Evolutionary conservation across 2,329 filamentous ascomycete species (phyloP).

Genomic region (Fusarium pseudonygamai): DNA sequence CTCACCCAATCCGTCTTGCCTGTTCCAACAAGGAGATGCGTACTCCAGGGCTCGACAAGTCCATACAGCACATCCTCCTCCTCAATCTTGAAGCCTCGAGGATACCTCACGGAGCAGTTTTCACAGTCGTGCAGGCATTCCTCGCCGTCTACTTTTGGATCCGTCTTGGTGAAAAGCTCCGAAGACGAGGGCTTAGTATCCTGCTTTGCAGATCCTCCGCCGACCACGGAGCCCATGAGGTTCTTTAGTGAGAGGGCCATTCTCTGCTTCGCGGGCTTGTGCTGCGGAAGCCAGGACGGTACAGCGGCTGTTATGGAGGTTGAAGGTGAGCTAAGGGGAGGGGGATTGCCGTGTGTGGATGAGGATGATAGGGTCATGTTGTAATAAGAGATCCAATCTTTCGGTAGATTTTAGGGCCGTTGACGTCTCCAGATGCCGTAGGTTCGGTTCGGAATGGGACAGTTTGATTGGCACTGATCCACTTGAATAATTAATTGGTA

Average conservation of each 20-base stretch:
- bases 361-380: slow-evolving; percentile 19
- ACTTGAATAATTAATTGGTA: slow-evolving; percentile 14
- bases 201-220: slow-evolving; percentile 21
- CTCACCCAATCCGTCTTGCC: slow-evolving; percentile 95
- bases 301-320: slow-evolving; percentile 26
- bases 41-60: slow-evolving; percentile 84
- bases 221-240: slow-evolving; percentile 46
- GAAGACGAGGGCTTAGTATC: slow-evolving; percentile 44
- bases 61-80: slow-evolving; percentile 84
- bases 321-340: neutral
- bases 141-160: slow-evolving; percentile 82
- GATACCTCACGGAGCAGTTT: slow-evolving; percentile 81
- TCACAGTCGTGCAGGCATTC: slow-evolving; percentile 90
- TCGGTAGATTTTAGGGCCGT: slow-evolving; percentile 34
- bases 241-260: slow-evolving; percentile 55
- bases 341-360: slow-evolving; percentile 7
- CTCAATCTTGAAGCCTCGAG: slow-evolving; percentile 76
- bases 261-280: slow-evolving; percentile 49
- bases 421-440: slow-evolving; percentile 15
- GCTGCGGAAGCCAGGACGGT: slow-evolving; percentile 34
- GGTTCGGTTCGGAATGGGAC: slow-evolving; percentile 22
- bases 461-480: slow-evolving; percentile 10
- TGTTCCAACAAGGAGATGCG: slow-evolving; percentile 92
- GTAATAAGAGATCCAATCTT: slow-evolving; percentile 14
- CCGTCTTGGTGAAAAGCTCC: slow-evolving; percentile 77